Evolutionary conservation across 495 filamentous ascomycete species (phyloP).

Genomic region (Annulohypoxylon bovei): DNA sequence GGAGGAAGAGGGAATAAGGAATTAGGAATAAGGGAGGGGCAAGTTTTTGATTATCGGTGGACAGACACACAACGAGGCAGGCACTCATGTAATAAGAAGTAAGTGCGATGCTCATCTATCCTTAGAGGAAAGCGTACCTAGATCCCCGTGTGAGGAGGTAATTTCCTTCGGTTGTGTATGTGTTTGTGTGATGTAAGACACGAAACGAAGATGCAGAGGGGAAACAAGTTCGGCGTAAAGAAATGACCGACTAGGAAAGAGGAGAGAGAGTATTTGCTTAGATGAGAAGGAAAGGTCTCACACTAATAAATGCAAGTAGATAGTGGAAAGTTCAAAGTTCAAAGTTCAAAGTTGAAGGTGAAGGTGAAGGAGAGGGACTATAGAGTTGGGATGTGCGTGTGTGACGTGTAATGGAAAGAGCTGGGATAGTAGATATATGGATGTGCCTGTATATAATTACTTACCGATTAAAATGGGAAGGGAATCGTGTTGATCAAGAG

Average conservation of each 20-base stretch:
- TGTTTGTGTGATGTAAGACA: constrained; percentile 40
- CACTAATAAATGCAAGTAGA: not conserved
- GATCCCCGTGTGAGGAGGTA: constrained; percentile 19
- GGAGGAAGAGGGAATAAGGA: constrained; percentile 6
- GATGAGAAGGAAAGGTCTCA: not conserved
- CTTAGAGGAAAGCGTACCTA: constrained; percentile 26
- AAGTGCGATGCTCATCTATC: constrained; percentile 25
- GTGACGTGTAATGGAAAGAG: not conserved
- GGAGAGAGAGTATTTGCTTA: not conserved
- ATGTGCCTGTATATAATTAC: not conserved
- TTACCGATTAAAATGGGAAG: not conserved
- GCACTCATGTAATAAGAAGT: not conserved
- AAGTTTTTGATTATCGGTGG: constrained; percentile 22
- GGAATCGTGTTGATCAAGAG: not conserved
- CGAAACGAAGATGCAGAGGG: constrained; percentile 29
- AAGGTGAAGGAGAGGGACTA: not conserved
- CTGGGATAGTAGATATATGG: not conserved
- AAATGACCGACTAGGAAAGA: constrained; percentile 9
- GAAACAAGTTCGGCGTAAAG: not conserved
- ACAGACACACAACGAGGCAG: not conserved
- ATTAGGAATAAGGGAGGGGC: not conserved
- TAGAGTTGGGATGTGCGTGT: not conserved
- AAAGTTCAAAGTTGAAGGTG: not conserved
- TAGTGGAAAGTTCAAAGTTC: not conserved
- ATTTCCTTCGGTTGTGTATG: constrained; percentile 34